phyloP scores from a whole-genome alignment of 139 green algal species.

The Nannochloris sp. region DNA sequence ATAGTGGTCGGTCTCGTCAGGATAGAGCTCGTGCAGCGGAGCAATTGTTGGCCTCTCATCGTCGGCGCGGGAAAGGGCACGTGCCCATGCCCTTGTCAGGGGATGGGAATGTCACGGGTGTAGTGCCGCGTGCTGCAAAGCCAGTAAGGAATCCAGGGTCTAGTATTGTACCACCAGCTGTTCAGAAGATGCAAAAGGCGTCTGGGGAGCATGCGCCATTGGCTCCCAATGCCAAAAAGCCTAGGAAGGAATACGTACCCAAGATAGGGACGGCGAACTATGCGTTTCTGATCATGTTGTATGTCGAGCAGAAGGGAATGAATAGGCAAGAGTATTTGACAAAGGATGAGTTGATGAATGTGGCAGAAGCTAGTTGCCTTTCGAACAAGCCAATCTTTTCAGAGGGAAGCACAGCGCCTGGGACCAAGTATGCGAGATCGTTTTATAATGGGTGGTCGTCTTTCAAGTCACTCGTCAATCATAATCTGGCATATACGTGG shows the following conservation, averaged over 20 bases:
- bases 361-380: conserved; percentile 43
- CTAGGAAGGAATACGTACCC: conserved; percentile 43
- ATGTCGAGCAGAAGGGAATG: conserved; percentile 20
- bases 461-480: conserved; percentile 19
- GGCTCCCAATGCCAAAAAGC: background rate
- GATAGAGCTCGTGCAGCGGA: background rate
- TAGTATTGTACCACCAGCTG: no score
- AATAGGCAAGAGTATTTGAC: conserved; percentile 18
- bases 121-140: no score
- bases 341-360: conserved; percentile 49
- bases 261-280: conserved; percentile 51
- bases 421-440: background rate
- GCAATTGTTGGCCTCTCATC: background rate
- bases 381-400: conserved; percentile 31
- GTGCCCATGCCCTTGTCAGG: no score
- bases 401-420: conserved; percentile 6
- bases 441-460: conserved; percentile 22
- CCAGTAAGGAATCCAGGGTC: no score
- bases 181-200: no score
- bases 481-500: conserved; percentile 7
- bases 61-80: no score
- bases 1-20: background rate
- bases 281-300: conserved; percentile 55
- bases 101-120: no score
- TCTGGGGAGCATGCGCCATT: no score